phyloP scores from a whole-genome alignment of 2,329 filamentous ascomycete genomes.

The Phaeosphaeriaceae sp. region DNA sequence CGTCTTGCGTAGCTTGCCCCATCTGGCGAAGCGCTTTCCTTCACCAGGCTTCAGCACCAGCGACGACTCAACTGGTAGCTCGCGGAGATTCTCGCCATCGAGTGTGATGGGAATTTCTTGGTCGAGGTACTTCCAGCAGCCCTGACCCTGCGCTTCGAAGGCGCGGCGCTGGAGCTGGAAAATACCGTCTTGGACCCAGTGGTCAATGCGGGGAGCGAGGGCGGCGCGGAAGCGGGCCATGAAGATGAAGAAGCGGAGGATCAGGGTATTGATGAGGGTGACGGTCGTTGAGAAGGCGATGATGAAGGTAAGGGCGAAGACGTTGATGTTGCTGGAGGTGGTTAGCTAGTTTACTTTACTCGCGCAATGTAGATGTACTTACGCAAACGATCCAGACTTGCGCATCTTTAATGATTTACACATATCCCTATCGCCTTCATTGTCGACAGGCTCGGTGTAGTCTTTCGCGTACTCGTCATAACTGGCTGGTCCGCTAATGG shows the following conservation, averaged over 20 bases:
- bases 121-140: slow-evolving; percentile 3
- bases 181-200: slow-evolving; percentile 35
- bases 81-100: not conserved
- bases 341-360: not conserved
- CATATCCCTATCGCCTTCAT: slow-evolving; percentile 16
- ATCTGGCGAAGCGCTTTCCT: not conserved
- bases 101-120: slow-evolving; percentile 7
- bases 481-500: slow-evolving; percentile 15
- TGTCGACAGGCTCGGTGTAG: slow-evolving; percentile 1
- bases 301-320: slow-evolving; percentile 29
- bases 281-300: slow-evolving; percentile 15
- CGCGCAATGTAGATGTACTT: not conserved
- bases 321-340: slow-evolving; percentile 26
- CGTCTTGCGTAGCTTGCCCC: not conserved
- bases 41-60: not conserved
- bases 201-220: slow-evolving; percentile 24
- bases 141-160: slow-evolving; percentile 17
- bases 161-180: slow-evolving; percentile 32
- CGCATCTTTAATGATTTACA: slow-evolving; percentile 23
- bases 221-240: slow-evolving; percentile 14
- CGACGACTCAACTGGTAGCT: slow-evolving; percentile 5
- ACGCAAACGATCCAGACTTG: slow-evolving; percentile 26
- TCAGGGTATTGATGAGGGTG: slow-evolving; percentile 12
- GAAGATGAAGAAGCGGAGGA: slow-evolving; percentile 25
- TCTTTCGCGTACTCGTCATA: slow-evolving; percentile 3